phyloP scores from a whole-genome alignment of 2,329 filamentous ascomycete genomes.

The Bisporella sp. region DNA sequence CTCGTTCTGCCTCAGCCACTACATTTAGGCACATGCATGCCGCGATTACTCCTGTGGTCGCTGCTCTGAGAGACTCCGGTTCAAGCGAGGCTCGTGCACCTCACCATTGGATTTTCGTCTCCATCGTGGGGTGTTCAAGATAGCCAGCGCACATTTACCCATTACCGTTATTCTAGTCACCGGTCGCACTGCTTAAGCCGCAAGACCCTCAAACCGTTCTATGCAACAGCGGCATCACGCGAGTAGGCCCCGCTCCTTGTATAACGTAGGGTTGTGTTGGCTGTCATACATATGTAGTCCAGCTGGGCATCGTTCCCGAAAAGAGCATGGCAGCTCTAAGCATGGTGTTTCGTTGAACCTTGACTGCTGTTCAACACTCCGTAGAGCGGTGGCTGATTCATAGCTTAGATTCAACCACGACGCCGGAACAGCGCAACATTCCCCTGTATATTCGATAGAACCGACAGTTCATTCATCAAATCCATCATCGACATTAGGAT shows the following conservation, averaged over 20 bases:
- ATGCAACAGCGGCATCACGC: constrained; percentile 21
- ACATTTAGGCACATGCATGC: constrained; percentile 21
- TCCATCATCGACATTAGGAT: constrained; percentile 20
- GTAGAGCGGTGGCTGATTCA: constrained; percentile 24
- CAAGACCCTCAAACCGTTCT: constrained; percentile 17
- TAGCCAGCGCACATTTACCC: constrained; percentile 11
- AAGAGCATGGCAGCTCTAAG: constrained; percentile 7
- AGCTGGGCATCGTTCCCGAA: constrained; percentile 19
- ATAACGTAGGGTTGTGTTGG: constrained; percentile 21
- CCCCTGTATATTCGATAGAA: constrained; percentile 28
- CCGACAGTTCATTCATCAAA: constrained; percentile 21
- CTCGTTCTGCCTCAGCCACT: constrained; percentile 16
- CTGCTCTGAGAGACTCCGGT: background rate
- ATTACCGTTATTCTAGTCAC: constrained; percentile 13
- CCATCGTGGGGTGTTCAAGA: too few species aligned
- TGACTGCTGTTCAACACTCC: constrained; percentile 23
- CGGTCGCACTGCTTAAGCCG: constrained; percentile 25
- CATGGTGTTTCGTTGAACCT: constrained; percentile 17
- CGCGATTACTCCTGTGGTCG: constrained; percentile 7
- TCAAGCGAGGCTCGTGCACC: constrained; percentile 3
- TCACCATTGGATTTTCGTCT: constrained; percentile 6
- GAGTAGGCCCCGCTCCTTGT: constrained; percentile 22
- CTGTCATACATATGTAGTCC: constrained; percentile 22
- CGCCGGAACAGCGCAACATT: constrained; percentile 22
- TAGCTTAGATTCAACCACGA: constrained; percentile 26